A percentile compares a stretch with the other conserved stretches of the same genome.
Evolutionary conservation across 495 filamentous ascomycete genomes (phyloP).

Genomic region (Annulohypoxylon maeteangense): DNA sequence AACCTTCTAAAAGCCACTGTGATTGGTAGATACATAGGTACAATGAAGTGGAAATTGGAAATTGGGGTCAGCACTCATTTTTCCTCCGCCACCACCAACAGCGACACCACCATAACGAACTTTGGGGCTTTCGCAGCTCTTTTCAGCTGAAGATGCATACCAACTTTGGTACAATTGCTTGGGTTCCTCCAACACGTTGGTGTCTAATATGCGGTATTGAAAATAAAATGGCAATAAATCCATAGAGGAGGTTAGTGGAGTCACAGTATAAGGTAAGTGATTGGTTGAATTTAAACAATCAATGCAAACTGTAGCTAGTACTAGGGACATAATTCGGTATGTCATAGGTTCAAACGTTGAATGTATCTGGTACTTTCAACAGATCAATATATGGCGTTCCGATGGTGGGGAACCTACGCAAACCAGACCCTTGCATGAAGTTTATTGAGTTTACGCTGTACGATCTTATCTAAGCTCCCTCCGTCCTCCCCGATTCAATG

Average conservation of each 20-base stretch:
- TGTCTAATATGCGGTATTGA: neutral
- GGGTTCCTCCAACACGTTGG: neutral
- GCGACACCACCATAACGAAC: neutral
- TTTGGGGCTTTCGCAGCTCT: slow-evolving; percentile 28
- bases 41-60: slow-evolving; percentile 20
- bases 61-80: slow-evolving; percentile 22
- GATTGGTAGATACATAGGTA: slow-evolving; percentile 3
- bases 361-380: neutral
- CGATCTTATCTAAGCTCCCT: slow-evolving; percentile 35
- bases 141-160: slow-evolving; percentile 36
- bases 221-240: neutral
- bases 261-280: neutral
- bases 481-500: slow-evolving; percentile 32
- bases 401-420: slow-evolving; percentile 28
- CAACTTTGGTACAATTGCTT: neutral
- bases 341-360: neutral
- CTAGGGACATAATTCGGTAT: neutral
- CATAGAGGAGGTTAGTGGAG: neutral
- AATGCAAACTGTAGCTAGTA: neutral
- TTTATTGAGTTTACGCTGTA: slow-evolving; percentile 11
- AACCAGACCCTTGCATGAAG: slow-evolving; percentile 28
- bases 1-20: neutral
- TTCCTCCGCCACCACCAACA: neutral
- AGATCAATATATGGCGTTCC: slow-evolving; percentile 12
- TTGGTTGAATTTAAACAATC: neutral